A percentile compares a stretch with the other conserved stretches of the same genome.
Conservation (phyloP, 2,329 filamentous ascomycete species). For the Colletotrichum sp. region DNA sequence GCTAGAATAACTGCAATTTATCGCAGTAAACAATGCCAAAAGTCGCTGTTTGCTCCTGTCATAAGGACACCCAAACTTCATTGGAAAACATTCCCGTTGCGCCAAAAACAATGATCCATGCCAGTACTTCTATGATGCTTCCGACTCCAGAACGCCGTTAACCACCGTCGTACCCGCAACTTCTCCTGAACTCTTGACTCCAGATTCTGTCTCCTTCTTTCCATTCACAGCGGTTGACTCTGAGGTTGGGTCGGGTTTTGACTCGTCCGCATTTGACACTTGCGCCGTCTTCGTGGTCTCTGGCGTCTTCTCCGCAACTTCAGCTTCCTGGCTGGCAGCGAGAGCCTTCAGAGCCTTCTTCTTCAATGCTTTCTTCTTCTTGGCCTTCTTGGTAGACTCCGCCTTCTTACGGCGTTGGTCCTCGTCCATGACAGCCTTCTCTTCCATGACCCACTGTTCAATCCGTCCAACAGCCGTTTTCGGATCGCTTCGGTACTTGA, state of each 20-base stretch:
- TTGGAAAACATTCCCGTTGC: not conserved
- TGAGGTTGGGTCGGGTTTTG: fast-evolving
- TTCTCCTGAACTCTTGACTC: not conserved
- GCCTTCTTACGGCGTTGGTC: not conserved
- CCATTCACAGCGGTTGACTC: not conserved
- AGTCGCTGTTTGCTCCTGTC: not conserved
- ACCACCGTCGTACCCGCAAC: not conserved
- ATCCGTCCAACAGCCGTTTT: not conserved
- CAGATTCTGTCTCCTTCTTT: not conserved
- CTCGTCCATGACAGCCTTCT: constrained; percentile 9
- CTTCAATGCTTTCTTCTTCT: not conserved
- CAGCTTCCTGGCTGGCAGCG: not conserved
- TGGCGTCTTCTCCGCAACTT: not conserved
- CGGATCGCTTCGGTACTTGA: not conserved
- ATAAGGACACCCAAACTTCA: not conserved
- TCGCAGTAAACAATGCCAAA: not conserved
- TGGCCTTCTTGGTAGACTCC: not conserved
- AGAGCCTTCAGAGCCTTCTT: not conserved
- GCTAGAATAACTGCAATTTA: not conserved
- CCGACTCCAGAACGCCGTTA: not conserved
- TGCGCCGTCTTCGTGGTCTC: not conserved
- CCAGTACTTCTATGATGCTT: not conserved
- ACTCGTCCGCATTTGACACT: not conserved
- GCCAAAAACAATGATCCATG: not conserved
- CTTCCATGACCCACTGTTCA: not conserved